Evolutionary conservation across 202 grass and related monocot species (phyloP), one percentile per base, ranked within the genome.

Genomic region (Zizania palustris): DNA sequence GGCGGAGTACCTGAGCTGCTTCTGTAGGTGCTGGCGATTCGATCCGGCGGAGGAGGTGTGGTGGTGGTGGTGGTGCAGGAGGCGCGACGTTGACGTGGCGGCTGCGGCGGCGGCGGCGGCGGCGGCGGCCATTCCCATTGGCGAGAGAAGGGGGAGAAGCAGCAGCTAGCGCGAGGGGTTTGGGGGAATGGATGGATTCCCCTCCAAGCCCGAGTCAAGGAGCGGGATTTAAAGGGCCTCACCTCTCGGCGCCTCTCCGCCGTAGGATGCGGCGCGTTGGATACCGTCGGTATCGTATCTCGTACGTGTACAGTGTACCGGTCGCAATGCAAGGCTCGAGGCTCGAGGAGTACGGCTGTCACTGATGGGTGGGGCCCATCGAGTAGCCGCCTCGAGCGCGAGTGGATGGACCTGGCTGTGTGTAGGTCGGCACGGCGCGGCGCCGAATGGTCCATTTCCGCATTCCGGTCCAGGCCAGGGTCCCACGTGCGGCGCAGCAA

Each of bases 211-310:
- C 13, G 20, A 15, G 71, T 76, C 64, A 84, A 84, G 58, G 83
- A 76, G 11, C 49, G 6, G 72, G 81, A 75, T 84, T 88, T 75
- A 80, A 66, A 36, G 10, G 42, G 20, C 80, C 80, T 65, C 11
- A 0, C 7, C 57, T 37, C 75, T 49, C 62, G 18, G 28, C 46
- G 58, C 20, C 7, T 83, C 7, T 1, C 22, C 9, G 56, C 80
- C 80, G 75, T 79, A 20, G 62, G 85, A 88, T 87, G 73, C 49
- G 41, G 34, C 3, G 60, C 12, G 50, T 38, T 38, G 34, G 9
- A 11, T 35, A 13, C 57, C 28, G 28, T 28, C 28, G 28, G 28
- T 28, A 28, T 28, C 28, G 28, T 28, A 28, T 28, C 28, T 28
- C 28, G 28, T 28, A 28, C 28, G 28, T 28, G 28, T 28, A 28